These are phyloP conservation scores for Suillus clintonianus DNA, from an alignment of 768 basidiomycete genomes.

Conservation along the genomic window DNA sequence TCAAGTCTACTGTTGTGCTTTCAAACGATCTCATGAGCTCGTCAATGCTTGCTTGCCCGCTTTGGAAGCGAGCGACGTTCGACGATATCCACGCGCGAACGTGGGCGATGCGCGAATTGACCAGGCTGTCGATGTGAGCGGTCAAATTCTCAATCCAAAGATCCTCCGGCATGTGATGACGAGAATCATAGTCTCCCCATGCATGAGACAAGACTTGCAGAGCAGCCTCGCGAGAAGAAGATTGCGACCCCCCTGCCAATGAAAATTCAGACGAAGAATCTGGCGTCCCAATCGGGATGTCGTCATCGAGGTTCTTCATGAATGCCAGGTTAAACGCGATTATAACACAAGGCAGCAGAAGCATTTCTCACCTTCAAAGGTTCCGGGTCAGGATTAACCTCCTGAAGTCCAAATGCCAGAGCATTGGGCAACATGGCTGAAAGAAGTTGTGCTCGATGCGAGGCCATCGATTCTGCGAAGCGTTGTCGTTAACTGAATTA, in stretches of 20 bases:
- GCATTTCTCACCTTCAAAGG: constrained; percentile 46
- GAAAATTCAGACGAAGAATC: constrained; percentile 43
- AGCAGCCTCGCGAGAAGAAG: constrained; percentile 15
- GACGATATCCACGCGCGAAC: constrained; percentile 53
- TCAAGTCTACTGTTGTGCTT: neutral
- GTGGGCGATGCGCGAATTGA: constrained; percentile 45
- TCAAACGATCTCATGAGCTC: constrained; percentile 28
- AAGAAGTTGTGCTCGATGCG: no score
- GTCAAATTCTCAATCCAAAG: constrained; percentile 44
- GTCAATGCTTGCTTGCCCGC: constrained; percentile 45
- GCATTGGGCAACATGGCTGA: constrained; percentile 46
- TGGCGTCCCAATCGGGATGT: constrained; percentile 36
- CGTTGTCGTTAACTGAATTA: neutral
- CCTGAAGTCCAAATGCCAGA: constrained; percentile 47
- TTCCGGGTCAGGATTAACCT: constrained; percentile 46
- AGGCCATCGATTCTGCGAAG: constrained; percentile 46
- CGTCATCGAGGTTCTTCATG: constrained; percentile 55
- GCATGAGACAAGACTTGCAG: constrained; percentile 18
- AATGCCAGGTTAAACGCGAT: neutral
- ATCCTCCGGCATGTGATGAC: constrained; percentile 39
- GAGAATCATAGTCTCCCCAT: constrained; percentile 35
- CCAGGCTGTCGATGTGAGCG: constrained; percentile 39
- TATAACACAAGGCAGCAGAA: neutral
- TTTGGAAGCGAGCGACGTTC: constrained; percentile 51
- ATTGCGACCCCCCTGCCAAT: constrained; percentile 18